Conservation (phyloP, 179 eudicot species). For the Silene noctiflora region DNA sequence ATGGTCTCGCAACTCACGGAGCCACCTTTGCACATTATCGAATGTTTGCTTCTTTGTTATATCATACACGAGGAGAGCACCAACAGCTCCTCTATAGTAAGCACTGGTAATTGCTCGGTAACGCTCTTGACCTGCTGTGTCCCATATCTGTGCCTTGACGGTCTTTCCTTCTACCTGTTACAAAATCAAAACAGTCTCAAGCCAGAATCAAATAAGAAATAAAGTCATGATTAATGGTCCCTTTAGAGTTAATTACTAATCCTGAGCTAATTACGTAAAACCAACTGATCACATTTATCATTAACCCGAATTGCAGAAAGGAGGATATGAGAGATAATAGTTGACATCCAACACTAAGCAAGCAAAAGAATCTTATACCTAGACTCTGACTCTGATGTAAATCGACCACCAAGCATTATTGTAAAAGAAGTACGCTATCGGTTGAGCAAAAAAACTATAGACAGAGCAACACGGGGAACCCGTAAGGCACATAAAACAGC, state of each 20-base stretch:
- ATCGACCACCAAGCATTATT: neutral
- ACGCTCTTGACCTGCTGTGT: constrained; percentile 93
- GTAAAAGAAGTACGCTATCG: neutral
- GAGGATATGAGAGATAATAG: neutral
- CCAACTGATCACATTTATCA: neutral
- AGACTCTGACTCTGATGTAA: neutral
- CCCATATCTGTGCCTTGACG: constrained; percentile 90
- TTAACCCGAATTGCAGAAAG: neutral
- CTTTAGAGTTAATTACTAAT: neutral
- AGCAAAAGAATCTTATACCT: neutral
- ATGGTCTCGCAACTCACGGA: constrained; percentile 86
- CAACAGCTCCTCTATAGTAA: constrained; percentile 88
- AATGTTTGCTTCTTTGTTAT: constrained; percentile 77
- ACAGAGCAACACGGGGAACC: neutral
- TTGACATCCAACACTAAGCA: neutral
- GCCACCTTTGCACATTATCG: constrained; percentile 86
- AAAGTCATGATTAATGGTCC: neutral
- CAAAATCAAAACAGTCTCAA: neutral
- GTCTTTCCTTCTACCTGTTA: constrained; percentile 83
- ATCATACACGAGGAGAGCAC: constrained; percentile 58
- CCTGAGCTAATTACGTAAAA: neutral
- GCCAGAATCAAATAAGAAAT: neutral
- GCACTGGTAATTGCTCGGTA: constrained; percentile 88
- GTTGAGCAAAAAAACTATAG: neutral
- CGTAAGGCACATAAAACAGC: neutral